Base-by-base conservation (phyloP, 169 alveolate genomes). In the Haemoproteus tartakovskyi region DNA sequence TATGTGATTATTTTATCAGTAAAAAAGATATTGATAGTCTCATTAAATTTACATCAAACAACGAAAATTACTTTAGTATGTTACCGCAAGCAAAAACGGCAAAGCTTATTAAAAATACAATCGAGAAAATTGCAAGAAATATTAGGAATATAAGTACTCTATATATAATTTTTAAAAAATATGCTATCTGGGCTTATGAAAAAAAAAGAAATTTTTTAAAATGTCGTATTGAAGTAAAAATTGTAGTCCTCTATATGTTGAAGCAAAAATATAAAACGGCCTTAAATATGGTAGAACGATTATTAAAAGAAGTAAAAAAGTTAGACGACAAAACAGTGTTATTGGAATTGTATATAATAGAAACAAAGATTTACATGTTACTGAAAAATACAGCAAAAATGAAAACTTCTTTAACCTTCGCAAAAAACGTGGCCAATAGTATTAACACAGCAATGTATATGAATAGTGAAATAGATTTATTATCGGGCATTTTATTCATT, bases 401-500 rank as follows among this genome's bases (percentile, higher is more conserved):
- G 54, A 96, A 95, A 79, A 97, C 98, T 0, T 91, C 98, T 27
- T 81, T 96, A 40, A 96, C 98, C 1, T 93, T 96, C 79, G 97
- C 97, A 5, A 95, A 96, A 85, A 95, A 97, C 37, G 91, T 95
- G 33, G 92, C 98, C 1, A 95, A 95, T 51, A 90, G 95, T 37
- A 95, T 96, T 26, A 95, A 96, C 80, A 92, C 97, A n/a, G 97
- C 97, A 6, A 97, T 98, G 14, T 86, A 91, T 37, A 89, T 95
- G 33, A 94, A 94, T 78, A 98, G 98, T 46, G 97, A 96, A 60
- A 94, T 96, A 27, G 99, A 96, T 79, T 87, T 95, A 61, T 92
- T 92, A 78, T 91, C 97, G 9, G 95, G 95, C 3, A 74, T 91
- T 29, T 41, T 91, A 37, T 88, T 74, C 38, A 87, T 89, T 22